These are phyloP conservation scores for Dalbergia cochinchinensis DNA, from an alignment of 306 rosid species.

Conservation along the genomic window DNA sequence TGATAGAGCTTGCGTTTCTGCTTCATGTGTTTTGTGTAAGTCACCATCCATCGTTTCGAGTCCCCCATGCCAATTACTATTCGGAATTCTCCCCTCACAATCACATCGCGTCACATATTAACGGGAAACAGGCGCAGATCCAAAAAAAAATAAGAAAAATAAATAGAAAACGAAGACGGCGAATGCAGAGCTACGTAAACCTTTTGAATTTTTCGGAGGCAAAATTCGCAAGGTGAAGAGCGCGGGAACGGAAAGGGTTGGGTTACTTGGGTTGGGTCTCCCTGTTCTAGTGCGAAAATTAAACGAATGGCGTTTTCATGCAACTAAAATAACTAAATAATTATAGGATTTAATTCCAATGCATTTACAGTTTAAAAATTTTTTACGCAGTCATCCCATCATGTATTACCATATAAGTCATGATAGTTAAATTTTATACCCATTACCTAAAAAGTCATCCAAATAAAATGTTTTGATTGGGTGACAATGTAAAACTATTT, in stretches of 20 bases:
- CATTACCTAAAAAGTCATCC: too few species aligned
- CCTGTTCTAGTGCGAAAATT: neutral
- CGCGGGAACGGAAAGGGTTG: conserved; percentile 41
- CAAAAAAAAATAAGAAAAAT: neutral
- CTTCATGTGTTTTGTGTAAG: conserved; percentile 77
- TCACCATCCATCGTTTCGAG: conserved; percentile 76
- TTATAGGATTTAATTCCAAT: too few species aligned
- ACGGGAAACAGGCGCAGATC: neutral
- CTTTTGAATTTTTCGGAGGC: conserved; percentile 12
- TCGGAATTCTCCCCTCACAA: neutral
- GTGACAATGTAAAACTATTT: too few species aligned
- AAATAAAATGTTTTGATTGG: too few species aligned
- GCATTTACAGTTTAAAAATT: too few species aligned
- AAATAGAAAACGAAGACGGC: too few species aligned
- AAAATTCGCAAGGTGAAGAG: neutral
- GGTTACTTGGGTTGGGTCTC: neutral
- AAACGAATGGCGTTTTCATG: conserved; percentile 11
- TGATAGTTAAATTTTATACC: too few species aligned
- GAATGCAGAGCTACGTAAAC: conserved; percentile 3
- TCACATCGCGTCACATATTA: too few species aligned
- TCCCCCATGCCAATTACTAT: conserved; percentile 52
- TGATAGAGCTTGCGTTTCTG: conserved; percentile 87
- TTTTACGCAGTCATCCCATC: too few species aligned
- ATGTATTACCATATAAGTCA: too few species aligned
- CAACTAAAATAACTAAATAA: too few species aligned